phyloP scores from a whole-genome alignment of 2,329 filamentous ascomycete genomes.

The Colletotrichum caudatum region DNA sequence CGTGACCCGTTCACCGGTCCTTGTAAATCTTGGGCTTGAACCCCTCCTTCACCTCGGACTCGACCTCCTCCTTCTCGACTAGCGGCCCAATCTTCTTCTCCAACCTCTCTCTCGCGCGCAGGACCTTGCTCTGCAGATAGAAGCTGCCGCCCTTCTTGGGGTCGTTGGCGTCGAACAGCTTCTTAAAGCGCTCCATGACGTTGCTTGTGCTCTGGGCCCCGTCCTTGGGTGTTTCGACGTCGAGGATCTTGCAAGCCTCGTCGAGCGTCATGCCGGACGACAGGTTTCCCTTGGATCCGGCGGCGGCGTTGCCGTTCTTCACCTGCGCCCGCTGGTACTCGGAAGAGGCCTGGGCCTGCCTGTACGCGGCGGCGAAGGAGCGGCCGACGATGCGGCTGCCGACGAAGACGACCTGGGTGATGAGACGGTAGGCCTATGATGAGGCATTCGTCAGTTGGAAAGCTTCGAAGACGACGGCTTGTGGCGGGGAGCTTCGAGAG shows the following conservation, averaged over 20 bases:
- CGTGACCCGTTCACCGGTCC: constrained; percentile 58
- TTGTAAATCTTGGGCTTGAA: constrained; percentile 98
- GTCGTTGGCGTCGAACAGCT: constrained; percentile 93
- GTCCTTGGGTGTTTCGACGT: constrained; percentile 87
- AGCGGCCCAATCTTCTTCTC: constrained; percentile 85
- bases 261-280: constrained; percentile 88
- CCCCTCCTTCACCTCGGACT: constrained; percentile 84
- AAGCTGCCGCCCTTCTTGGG: constrained; percentile 97
- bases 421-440: constrained; percentile 59
- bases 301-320: constrained; percentile 63
- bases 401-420: constrained; percentile 92
- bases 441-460: constrained; percentile 1
- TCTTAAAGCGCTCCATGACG: constrained; percentile 90
- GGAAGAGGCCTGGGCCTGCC: constrained; percentile 89
- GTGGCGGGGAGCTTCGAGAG: constrained; percentile 7
- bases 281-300: constrained; percentile 55
- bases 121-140: constrained; percentile 96
- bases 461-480: not conserved
- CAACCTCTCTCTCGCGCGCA: constrained; percentile 90
- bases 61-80: constrained; percentile 76
- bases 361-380: constrained; percentile 94
- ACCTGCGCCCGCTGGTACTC: constrained; percentile 82
- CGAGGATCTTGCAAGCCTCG: constrained; percentile 96
- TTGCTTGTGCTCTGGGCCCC: constrained; percentile 83
- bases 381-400: constrained; percentile 92